A percentile compares a stretch with the other conserved stretches of the same genome.
These are phyloP conservation scores for Begonia masoniana DNA, from an alignment of 306 rosid species.

Conservation along the genomic window DNA sequence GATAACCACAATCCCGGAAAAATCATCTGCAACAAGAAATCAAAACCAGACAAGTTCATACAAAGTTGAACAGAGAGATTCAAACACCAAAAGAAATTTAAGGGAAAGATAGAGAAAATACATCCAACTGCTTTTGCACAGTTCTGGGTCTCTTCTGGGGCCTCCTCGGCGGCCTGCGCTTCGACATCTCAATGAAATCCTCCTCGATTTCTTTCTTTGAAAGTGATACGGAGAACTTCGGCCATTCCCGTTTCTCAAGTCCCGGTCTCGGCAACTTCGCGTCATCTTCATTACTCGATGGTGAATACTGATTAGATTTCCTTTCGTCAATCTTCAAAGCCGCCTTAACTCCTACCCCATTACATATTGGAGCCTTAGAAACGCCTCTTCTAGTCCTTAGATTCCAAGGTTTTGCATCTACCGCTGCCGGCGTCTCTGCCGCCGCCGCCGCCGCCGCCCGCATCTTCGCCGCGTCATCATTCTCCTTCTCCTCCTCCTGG, in stretches of 20 bases:
- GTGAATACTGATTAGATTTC: slow-evolving; percentile 26
- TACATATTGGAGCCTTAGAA: slow-evolving; percentile 30
- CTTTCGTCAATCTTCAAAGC: slow-evolving; percentile 45
- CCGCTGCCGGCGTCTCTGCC: slow-evolving; percentile 10
- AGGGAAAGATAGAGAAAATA: slow-evolving; percentile 16
- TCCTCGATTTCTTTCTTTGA: slow-evolving; percentile 57
- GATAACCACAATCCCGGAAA: slow-evolving; percentile 67
- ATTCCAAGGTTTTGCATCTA: slow-evolving; percentile 52
- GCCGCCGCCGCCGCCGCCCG: slow-evolving; percentile 7
- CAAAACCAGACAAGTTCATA: slow-evolving; percentile 1
- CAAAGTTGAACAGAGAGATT: background rate
- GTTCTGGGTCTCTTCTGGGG: slow-evolving; percentile 47
- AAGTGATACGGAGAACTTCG: slow-evolving; percentile 33
- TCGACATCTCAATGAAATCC: slow-evolving; percentile 49
- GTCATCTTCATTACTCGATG: slow-evolving; percentile 29
- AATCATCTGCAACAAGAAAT: slow-evolving; percentile 24
- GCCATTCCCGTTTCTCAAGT: slow-evolving; percentile 29
- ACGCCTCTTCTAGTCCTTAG: slow-evolving; percentile 60
- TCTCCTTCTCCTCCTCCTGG: slow-evolving; percentile 10
- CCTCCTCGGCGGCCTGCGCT: slow-evolving; percentile 48
- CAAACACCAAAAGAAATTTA: background rate
- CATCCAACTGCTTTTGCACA: slow-evolving; percentile 61
- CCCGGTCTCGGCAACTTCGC: slow-evolving; percentile 31
- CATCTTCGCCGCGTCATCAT: background rate
- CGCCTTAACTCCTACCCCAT: slow-evolving; percentile 22